These are phyloP conservation scores for Pseudonitzschia pungens DNA, from an alignment of 108 stramenopile genomes.

Conservation along the genomic window DNA sequence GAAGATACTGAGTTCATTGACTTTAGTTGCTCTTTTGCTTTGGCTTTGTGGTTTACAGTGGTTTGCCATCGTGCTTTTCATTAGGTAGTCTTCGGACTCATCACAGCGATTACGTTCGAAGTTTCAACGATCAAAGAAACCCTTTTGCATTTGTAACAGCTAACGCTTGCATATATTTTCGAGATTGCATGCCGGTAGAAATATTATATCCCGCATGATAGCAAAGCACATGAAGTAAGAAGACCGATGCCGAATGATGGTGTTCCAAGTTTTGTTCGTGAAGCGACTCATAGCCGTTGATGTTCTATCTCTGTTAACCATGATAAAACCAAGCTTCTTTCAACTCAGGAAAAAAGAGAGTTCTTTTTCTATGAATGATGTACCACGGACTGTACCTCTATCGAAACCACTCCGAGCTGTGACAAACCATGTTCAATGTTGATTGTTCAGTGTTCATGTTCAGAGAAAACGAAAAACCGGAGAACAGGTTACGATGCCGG, in stretches of 20 bases:
- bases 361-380: not conserved
- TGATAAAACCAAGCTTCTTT: not conserved
- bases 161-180: not conserved
- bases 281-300: constrained; percentile 12
- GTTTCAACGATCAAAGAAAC: not conserved
- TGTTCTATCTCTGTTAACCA: not conserved
- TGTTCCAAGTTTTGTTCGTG: not conserved
- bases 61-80: not conserved
- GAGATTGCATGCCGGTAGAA: not conserved
- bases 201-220: not conserved
- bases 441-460: no score
- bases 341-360: not conserved
- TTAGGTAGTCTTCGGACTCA: not conserved
- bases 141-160: not conserved
- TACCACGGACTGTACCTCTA: not conserved
- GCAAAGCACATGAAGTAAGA: not conserved
- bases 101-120: not conserved
- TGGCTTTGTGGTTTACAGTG: not conserved
- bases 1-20: not conserved
- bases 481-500: no score
- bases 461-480: no score
- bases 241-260: not conserved
- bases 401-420: not conserved
- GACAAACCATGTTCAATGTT: not conserved
- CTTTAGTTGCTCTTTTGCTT: not conserved